Percentiles rank a stretch among this genome's conserved stretches.
phyloP scores from a whole-genome alignment of 176 grass and related monocot genomes.

The Aegilops speltoides region DNA sequence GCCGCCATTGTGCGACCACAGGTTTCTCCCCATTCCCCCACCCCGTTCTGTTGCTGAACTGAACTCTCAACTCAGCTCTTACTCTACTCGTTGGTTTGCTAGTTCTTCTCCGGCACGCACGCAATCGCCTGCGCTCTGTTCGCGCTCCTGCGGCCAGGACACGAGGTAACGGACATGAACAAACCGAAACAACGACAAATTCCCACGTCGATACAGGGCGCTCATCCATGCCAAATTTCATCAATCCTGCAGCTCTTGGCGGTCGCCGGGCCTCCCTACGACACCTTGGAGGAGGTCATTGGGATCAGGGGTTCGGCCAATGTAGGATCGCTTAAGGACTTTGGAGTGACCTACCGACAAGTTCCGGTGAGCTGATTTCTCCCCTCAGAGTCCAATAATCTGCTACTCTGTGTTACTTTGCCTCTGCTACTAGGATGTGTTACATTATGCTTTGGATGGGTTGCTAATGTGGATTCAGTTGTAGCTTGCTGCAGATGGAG shows the following conservation, averaged over 20 bases:
- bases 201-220: no score
- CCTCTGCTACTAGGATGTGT: not conserved
- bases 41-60: no score
- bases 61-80: not conserved
- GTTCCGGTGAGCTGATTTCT: slow-evolving; percentile 49
- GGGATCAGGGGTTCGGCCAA: slow-evolving; percentile 75
- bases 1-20: slow-evolving; percentile 92
- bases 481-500: slow-evolving; percentile 82
- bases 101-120: slow-evolving; percentile 96
- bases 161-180: slow-evolving; percentile 49
- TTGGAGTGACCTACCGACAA: slow-evolving; percentile 80
- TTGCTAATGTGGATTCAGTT: slow-evolving; percentile 25
- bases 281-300: slow-evolving; percentile 91
- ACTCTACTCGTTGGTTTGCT: not conserved
- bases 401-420: not conserved
- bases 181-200: not conserved
- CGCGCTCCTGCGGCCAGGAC: slow-evolving; percentile 74
- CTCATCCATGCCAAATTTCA: no score
- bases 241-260: slow-evolving; percentile 61
- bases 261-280: slow-evolving; percentile 75
- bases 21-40: not conserved
- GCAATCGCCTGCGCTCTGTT: slow-evolving; percentile 91
- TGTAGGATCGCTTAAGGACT: slow-evolving; percentile 83
- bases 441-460: not conserved
- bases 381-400: not conserved